phyloP scores from a whole-genome alignment of 2,329 filamentous ascomycete genomes.

The Biscogniauxia marginata region DNA sequence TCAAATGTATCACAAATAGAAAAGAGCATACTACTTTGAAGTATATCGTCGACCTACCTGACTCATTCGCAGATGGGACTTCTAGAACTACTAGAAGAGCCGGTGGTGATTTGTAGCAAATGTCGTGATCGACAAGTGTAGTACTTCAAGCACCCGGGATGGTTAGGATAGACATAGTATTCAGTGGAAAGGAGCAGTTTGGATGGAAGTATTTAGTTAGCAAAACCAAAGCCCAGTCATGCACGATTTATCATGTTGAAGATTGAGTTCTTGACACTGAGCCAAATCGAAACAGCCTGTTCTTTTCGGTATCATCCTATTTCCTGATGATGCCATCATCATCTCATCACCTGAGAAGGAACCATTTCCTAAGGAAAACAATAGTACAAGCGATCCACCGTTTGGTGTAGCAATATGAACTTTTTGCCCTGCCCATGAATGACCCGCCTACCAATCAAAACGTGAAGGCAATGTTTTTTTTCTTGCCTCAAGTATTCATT shows the following conservation, averaged over 20 bases:
- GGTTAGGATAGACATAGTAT: not conserved
- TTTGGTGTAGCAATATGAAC: slow-evolving; percentile 26
- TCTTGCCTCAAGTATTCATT: slow-evolving; percentile 21
- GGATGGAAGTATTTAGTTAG: not conserved
- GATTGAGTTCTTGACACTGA: not conserved
- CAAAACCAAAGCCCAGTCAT: not conserved
- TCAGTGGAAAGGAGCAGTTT: not conserved
- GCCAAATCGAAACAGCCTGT: slow-evolving; percentile 2
- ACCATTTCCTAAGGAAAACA: slow-evolving; percentile 30
- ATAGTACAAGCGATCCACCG: slow-evolving; percentile 31
- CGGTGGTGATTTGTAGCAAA: no score
- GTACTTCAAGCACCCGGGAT: not conserved
- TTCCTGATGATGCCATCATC: slow-evolving; percentile 28
- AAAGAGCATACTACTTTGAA: no score
- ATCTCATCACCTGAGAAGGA: slow-evolving; percentile 23
- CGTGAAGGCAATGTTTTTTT: slow-evolving; percentile 12
- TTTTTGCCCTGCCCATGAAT: slow-evolving; percentile 29
- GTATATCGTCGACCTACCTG: no score
- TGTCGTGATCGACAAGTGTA: not conserved
- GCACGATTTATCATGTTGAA: not conserved
- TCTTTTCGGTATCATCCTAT: slow-evolving; percentile 31
- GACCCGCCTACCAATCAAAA: slow-evolving; percentile 24
- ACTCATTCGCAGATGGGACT: no score
- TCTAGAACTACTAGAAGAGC: no score
- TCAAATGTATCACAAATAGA: no score